Conservation (phyloP, 441 rosid genomes). For the Arabidopsis hybrid region DNA sequence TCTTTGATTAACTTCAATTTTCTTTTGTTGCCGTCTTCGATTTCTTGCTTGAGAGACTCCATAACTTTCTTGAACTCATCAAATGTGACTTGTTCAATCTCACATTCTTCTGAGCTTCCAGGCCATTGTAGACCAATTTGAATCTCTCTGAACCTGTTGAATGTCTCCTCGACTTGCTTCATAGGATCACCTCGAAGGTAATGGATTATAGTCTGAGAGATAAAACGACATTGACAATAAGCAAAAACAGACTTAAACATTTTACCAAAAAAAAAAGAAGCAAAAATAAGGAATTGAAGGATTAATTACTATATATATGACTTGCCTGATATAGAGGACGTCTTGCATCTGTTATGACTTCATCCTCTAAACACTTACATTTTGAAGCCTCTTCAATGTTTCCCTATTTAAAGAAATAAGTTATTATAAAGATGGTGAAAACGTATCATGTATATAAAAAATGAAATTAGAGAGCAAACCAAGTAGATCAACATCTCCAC, state of each 20-base stretch:
- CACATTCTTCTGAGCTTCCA: slow-evolving; percentile 42
- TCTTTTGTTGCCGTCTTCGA: slow-evolving; percentile 37
- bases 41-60: slow-evolving; percentile 48
- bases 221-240: background rate
- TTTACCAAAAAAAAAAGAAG: no score
- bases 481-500: slow-evolving; percentile 73
- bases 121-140: slow-evolving; percentile 43
- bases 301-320: slow-evolving; percentile 2
- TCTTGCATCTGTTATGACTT: slow-evolving; percentile 57
- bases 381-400: slow-evolving; percentile 50
- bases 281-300: background rate
- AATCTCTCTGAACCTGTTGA: slow-evolving; percentile 51
- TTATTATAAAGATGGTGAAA: background rate
- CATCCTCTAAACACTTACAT: slow-evolving; percentile 55
- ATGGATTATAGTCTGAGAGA: slow-evolving; percentile 53
- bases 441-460: background rate
- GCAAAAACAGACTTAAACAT: background rate
- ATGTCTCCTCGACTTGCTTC: slow-evolving; percentile 40
- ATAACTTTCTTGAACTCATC: slow-evolving; percentile 53
- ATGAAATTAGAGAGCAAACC: slow-evolving; percentile 45
- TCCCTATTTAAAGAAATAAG: slow-evolving; percentile 45
- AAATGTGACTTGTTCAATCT: slow-evolving; percentile 30
- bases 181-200: slow-evolving; percentile 37
- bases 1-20: background rate
- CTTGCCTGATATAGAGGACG: slow-evolving; percentile 64